Conservation (phyloP, 2,329 filamentous ascomycete genomes). For the Trematosphaeria pertusa region DNA sequence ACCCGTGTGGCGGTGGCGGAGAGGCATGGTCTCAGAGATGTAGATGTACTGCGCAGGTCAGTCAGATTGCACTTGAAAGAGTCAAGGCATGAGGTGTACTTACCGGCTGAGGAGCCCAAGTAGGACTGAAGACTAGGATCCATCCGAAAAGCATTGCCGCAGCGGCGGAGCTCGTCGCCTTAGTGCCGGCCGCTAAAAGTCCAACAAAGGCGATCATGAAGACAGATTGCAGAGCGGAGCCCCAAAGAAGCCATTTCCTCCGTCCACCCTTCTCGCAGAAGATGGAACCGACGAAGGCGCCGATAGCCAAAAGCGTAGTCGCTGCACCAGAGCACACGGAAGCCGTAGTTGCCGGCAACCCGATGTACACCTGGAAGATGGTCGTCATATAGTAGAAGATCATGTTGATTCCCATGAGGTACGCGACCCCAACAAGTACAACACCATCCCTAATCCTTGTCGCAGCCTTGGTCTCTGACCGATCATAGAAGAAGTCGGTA, state of each 20-base stretch:
- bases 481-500: constrained; percentile 29
- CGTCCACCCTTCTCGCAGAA: constrained; percentile 35
- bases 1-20: constrained; percentile 45
- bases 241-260: constrained; percentile 36
- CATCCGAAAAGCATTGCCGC: constrained; percentile 42
- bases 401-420: constrained; percentile 52
- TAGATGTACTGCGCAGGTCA: constrained; percentile 35
- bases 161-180: constrained; percentile 28
- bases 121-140: constrained; percentile 41
- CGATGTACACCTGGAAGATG: constrained; percentile 47
- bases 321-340: constrained; percentile 32
- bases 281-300: constrained; percentile 28
- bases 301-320: constrained; percentile 33
- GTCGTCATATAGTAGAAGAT: constrained; percentile 52
- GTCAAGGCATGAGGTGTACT: constrained; percentile 12
- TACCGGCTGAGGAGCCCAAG: constrained; percentile 34
- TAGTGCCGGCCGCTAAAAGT: constrained; percentile 20
- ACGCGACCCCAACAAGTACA: constrained; percentile 50
- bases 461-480: constrained; percentile 28
- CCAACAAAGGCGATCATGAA: constrained; percentile 39
- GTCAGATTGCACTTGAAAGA: too few species aligned
- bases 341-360: constrained; percentile 26
- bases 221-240: constrained; percentile 29
- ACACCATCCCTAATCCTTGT: constrained; percentile 43
- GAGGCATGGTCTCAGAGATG: constrained; percentile 42